These are phyloP conservation scores for Heritiera fomes DNA, from an alignment of 345 rosid genomes.

Conservation along the genomic window DNA sequence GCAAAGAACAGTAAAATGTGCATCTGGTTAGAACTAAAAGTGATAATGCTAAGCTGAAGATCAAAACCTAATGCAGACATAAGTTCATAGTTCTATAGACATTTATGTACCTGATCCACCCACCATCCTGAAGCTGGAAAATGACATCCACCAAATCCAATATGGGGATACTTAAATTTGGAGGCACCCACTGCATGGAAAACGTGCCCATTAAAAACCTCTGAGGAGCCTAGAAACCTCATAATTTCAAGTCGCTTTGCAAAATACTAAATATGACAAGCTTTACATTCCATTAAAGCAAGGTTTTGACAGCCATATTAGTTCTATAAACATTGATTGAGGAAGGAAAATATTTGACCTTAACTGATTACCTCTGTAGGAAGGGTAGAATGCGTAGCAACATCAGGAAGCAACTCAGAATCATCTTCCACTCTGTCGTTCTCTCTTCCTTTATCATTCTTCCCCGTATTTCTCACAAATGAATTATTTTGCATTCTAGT, in stretches of 20 bases:
- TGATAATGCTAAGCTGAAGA: background rate
- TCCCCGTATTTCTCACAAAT: constrained; percentile 30
- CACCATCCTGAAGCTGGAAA: constrained; percentile 96
- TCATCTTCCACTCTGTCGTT: constrained; percentile 38
- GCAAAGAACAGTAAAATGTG: constrained; percentile 18
- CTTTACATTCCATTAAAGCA: constrained; percentile 3
- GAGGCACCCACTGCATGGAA: constrained; percentile 94
- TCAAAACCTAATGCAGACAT: background rate
- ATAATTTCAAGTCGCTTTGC: background rate
- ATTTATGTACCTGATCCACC: constrained; percentile 87
- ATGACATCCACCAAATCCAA: constrained; percentile 89
- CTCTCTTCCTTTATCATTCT: constrained; percentile 43
- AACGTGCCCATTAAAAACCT: constrained; percentile 18
- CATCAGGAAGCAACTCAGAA: constrained; percentile 43
- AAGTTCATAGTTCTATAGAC: background rate
- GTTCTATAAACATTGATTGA: background rate
- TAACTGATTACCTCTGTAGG: constrained; percentile 76
- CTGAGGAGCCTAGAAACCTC: background rate
- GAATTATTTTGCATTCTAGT: constrained; percentile 28
- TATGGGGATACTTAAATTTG: constrained; percentile 75
- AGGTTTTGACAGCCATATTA: constrained; percentile 15
- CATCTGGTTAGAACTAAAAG: constrained; percentile 14
- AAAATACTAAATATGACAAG: constrained; percentile 1
- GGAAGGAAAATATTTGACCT: background rate
- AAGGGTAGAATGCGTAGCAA: constrained; percentile 45